A percentile compares a stretch with the other conserved stretches of the same genome.
Conservation (phyloP, 305 asterid species). For the Plantago lanceolata region DNA sequence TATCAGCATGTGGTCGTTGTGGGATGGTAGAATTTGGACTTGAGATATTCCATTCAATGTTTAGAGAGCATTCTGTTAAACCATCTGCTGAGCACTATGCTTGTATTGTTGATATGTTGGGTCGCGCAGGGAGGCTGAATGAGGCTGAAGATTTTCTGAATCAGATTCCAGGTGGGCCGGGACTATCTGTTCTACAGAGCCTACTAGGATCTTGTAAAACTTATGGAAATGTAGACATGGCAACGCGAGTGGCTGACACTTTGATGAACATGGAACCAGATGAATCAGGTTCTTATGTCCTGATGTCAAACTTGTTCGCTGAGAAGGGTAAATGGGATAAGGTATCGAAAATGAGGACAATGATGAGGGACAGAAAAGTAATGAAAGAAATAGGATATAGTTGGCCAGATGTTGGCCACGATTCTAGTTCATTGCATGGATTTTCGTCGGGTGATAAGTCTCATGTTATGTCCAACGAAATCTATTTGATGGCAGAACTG, state of each 20-base stretch:
- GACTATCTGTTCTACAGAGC: slow-evolving; percentile 71
- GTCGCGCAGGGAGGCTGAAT: slow-evolving; percentile 64
- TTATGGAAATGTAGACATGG: slow-evolving; percentile 70
- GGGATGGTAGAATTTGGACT: slow-evolving; percentile 65
- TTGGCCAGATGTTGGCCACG: slow-evolving; percentile 68
- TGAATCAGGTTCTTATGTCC: slow-evolving; percentile 67
- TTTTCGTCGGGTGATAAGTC: slow-evolving; percentile 78
- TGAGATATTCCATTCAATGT: slow-evolving; percentile 60
- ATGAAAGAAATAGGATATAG: slow-evolving; percentile 73
- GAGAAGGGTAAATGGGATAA: slow-evolving; percentile 87
- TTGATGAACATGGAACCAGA: slow-evolving; percentile 61
- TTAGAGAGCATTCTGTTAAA: slow-evolving; percentile 39
- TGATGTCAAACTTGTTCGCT: slow-evolving; percentile 84
- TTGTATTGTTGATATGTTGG: slow-evolving; percentile 84
- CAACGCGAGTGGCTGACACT: slow-evolving; percentile 43
- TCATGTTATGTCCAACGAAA: slow-evolving; percentile 50
- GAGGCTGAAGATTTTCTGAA: slow-evolving; percentile 62
- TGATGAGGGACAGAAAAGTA: slow-evolving; percentile 68
- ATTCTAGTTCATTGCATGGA: slow-evolving; percentile 50
- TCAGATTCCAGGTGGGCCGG: slow-evolving; percentile 71
- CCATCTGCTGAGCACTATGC: slow-evolving; percentile 66
- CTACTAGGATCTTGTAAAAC: slow-evolving; percentile 69
- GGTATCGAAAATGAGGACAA: slow-evolving; percentile 61
- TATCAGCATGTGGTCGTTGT: slow-evolving; percentile 71
- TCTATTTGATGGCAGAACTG: slow-evolving; percentile 58